phyloP scores from a whole-genome alignment of 2,329 filamentous ascomycete genomes.

The Diplocarpon rosae region DNA sequence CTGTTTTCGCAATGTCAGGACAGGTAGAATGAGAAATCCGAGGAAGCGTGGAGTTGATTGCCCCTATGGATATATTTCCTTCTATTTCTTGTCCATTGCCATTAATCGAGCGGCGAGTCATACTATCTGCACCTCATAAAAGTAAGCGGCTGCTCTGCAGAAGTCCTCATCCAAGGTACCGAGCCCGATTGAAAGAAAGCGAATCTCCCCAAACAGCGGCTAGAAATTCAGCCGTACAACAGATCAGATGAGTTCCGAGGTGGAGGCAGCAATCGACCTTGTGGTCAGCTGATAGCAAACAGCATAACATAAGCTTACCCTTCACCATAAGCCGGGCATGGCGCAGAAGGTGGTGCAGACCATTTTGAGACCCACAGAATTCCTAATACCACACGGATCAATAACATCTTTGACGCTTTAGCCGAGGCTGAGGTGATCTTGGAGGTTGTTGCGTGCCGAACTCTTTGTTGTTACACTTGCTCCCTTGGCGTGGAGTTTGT shows the following conservation, averaged over 20 bases:
- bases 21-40: too few relatives aligned
- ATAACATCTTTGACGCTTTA: neutral
- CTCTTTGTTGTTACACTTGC: neutral
- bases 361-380: neutral
- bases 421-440: neutral
- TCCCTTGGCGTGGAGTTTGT: neutral
- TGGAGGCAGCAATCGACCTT: neutral
- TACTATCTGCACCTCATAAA: too few relatives aligned
- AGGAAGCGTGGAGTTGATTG: too few relatives aligned
- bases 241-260: neutral
- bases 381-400: neutral
- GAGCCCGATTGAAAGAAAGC: neutral
- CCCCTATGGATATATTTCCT: too few relatives aligned
- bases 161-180: too few relatives aligned
- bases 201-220: neutral
- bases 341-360: neutral
- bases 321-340: neutral
- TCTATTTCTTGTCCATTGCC: too few relatives aligned
- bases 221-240: neutral
- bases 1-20: too few relatives aligned
- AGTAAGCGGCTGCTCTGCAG: too few relatives aligned
- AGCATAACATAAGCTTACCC: neutral
- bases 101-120: too few relatives aligned
- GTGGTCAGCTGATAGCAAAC: constrained; percentile 1
- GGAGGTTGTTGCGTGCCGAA: too few relatives aligned